Evolutionary conservation across 2,329 filamentous ascomycete genomes (phyloP), one percentile per base, ranked within the genome.

Genomic region (Fusarium tricinctum): DNA sequence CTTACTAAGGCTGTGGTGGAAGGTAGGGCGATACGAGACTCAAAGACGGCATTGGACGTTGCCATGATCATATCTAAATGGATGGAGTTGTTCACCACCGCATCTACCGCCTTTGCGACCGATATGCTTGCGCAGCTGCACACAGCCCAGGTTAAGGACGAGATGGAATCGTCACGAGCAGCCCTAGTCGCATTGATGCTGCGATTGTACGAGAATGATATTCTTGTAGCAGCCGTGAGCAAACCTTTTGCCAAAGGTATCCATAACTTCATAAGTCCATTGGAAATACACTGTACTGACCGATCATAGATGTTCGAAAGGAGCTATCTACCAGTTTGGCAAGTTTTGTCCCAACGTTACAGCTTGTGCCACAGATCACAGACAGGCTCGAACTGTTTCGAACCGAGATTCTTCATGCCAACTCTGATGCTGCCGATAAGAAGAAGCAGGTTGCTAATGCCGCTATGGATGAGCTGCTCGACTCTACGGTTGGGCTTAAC

Each of bases 1-100:
- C 93, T 99, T 50, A 93, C 93, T 4, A 97, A 97, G 79, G 92
- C 91, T 0, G 94, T 98, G 50, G 91, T 84, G 2, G 81, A 86
- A 47, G 86, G 84, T 0, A 78, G 75, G 1, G 83, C 81, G 2
- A 85, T 88, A 47, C 79, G 76, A 58, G 81, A 80, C 23, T 73
- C 78, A 17, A 76, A 81, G 28, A 82, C 85, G n/a, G 86, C 84
- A 0, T 70, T 88, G 10, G 80, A 84, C 20, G 76, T 88, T 38
- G 81, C 84, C 23, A 78, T 78, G 53, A 76, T 84, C 43, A 81
- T 88, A 57, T 84, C 84, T 20, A 81, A 81, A 67, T 91, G 88
- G 87, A 89, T 90, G 84, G 74, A 81, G 2, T 75, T 89, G 19
- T 88, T 89, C 67, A 82, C 85, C 39, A 78, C 83, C 52, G 82